Evolutionary conservation across 116 monocot species (phyloP), one percentile per base, ranked within the genome.

Genomic region (Posidonia oceanica): DNA sequence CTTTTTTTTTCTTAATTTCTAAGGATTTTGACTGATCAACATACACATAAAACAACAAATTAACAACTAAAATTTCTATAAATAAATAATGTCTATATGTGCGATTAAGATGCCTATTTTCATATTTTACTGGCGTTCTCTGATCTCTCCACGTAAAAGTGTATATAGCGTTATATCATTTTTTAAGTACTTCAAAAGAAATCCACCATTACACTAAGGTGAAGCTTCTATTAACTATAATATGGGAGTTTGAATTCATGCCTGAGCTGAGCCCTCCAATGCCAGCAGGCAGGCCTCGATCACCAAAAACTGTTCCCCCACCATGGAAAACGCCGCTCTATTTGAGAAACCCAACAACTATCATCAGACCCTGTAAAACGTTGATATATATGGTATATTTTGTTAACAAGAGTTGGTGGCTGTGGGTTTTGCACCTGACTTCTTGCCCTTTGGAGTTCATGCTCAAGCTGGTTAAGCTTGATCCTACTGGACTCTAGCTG

Each of bases 401-500:
- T 29, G 29, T 44, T 3, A 44, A 48, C 48, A 10, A 10, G 48
- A 48, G 8, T 48, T 13, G 14, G 38, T 37, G 22, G 14, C 54
- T 7, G 37, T 41, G 16, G 40, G 52, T 60, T 56, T 22, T 39
- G 61, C 54, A 94, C 94, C 84, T 91, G 95, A 56, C 83, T 16
- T 79, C 91, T 88, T 61, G 88, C 84, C 73, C 86, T 81, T 42
- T 96, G 95, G 20, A 96, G 84, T 61, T 96, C 88, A 54, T 96
- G 95, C 61, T 96, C 95, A 14, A 96, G 63, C 76, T 96, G 91
- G 22, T 81, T 71, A 29, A 96, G 86, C 73, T 79, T 91, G 51
- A 96, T 85, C 78, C 86, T 91, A 69, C 95, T 86, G 4, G 80
- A 66, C 78, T 96, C 95, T 62, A 96, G 72, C 65, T 96, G 95